Conservation (phyloP, 257 asterid species). For the Penstemon eatonii region DNA sequence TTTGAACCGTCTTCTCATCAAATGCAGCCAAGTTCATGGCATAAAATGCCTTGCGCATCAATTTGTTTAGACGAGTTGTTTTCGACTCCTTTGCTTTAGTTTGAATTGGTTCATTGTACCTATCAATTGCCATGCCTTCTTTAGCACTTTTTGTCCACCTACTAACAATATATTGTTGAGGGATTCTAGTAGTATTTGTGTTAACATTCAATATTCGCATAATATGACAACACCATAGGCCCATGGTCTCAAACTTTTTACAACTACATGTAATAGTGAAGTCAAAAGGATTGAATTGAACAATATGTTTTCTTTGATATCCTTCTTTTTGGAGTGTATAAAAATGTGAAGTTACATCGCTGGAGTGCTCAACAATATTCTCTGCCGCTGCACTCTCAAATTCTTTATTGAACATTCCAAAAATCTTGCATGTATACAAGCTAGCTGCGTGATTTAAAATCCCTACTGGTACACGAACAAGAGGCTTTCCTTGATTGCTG, state of each 20-base stretch:
- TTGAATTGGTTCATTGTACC: neutral
- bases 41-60: conserved; percentile 11
- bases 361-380: neutral
- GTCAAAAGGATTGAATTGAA: neutral
- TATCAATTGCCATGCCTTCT: neutral
- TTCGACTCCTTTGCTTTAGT: neutral
- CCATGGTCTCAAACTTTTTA: neutral
- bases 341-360: neutral
- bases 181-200: neutral
- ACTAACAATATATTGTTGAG: neutral
- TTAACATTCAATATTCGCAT: neutral
- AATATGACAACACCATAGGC: neutral
- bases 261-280: neutral
- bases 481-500: neutral
- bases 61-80: neutral
- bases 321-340: neutral
- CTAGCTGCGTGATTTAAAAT: conserved; percentile 1
- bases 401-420: neutral
- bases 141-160: conserved; percentile 12
- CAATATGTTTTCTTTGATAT: neutral
- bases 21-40: neutral
- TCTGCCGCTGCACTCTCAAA: neutral
- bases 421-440: neutral
- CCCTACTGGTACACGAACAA: no score
- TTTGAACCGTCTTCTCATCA: neutral